A percentile compares a stretch with the other conserved stretches of the same genome.
Evolutionary conservation across 1,284 basidiomycete species (phyloP).

Genomic region (Wolfiporia cocos): DNA sequence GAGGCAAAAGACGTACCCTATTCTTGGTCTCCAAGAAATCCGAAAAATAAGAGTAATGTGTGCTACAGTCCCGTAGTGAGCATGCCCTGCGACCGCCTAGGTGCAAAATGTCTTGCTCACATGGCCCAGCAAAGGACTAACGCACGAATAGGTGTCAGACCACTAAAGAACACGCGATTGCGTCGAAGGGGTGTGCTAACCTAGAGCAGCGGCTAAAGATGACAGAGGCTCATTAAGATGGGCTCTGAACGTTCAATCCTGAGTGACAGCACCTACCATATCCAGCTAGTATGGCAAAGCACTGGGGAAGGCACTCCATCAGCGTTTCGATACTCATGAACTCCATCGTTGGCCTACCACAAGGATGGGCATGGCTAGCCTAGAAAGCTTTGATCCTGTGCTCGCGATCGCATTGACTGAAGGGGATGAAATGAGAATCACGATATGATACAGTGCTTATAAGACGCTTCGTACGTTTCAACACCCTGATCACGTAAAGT

Average conservation of each 20-base stretch:
- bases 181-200: too few relatives aligned
- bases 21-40: neutral
- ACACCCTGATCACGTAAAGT: neutral
- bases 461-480: neutral
- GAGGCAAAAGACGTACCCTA: neutral
- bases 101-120: neutral
- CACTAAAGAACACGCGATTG: too few relatives aligned
- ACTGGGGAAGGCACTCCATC: neutral
- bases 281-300: neutral
- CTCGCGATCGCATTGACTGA: neutral
- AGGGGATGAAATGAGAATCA: neutral
- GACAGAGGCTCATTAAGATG: too few relatives aligned
- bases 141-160: too few relatives aligned
- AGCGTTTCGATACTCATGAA: neutral
- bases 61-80: neutral
- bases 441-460: too few relatives aligned
- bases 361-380: neutral
- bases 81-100: neutral
- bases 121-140: too few relatives aligned
- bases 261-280: too few relatives aligned
- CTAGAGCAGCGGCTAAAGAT: too few relatives aligned
- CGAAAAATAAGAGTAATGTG: neutral
- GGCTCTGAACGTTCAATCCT: too few relatives aligned
- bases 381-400: neutral
- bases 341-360: neutral